These are phyloP conservation scores for Termitomyces eurrhizus DNA, from an alignment of 768 basidiomycete species.

Conservation along the genomic window DNA sequence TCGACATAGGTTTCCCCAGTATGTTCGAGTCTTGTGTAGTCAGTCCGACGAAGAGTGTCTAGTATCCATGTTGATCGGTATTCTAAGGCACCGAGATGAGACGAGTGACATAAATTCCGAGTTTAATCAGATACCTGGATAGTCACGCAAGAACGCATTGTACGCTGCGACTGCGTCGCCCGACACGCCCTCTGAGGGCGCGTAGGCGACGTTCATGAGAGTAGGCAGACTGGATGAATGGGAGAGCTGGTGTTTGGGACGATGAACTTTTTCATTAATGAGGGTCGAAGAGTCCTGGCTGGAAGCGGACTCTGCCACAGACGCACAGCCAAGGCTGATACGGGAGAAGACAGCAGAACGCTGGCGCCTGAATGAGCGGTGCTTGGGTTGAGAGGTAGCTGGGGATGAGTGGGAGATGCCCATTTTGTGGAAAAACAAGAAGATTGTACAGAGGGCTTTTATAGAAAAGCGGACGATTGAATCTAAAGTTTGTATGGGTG, in stretches of 20 bases:
- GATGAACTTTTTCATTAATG: conserved; percentile 25
- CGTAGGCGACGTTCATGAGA: conserved; percentile 22
- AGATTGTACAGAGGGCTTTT: neutral
- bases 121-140: conserved; percentile 26
- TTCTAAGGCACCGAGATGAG: conserved; percentile 30
- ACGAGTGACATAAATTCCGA: neutral
- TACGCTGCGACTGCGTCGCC: conserved; percentile 41
- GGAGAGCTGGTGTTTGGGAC: conserved; percentile 22
- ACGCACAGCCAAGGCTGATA: conserved; percentile 36
- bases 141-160: conserved; percentile 42
- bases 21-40: conserved; percentile 56
- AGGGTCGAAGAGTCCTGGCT: conserved; percentile 36
- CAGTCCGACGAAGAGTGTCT: conserved; percentile 61
- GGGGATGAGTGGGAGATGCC: conserved; percentile 28
- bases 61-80: conserved; percentile 69
- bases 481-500: conserved; percentile 13
- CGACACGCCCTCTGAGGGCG: conserved; percentile 24
- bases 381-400: conserved; percentile 10
- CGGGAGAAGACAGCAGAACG: conserved; percentile 35
- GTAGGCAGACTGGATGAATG: conserved; percentile 16
- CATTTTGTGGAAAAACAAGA: conserved; percentile 19
- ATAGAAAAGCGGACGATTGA: conserved; percentile 9
- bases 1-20: conserved; percentile 77
- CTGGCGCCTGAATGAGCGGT: conserved; percentile 24
- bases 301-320: conserved; percentile 29